A percentile compares a stretch with the other conserved stretches of the same genome.
Evolutionary conservation across 1,139 yeast genomes (phyloP).

Genomic region (Scheffersomyces lignicola): DNA sequence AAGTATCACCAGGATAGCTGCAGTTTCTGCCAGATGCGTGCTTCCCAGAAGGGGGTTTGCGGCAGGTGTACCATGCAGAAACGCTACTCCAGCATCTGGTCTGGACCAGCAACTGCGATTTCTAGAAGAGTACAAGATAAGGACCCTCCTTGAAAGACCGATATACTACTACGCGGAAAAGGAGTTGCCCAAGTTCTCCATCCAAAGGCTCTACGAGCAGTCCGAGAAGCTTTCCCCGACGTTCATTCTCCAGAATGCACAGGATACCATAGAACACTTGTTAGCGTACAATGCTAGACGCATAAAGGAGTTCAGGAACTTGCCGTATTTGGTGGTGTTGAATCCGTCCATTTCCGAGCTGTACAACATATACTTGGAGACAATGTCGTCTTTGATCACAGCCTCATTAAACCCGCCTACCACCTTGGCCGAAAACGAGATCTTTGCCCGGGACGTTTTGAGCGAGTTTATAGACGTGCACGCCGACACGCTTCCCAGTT

Average conservation of each 20-base stretch:
- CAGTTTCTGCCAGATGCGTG: too few relatives aligned
- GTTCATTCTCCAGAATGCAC: conserved; percentile 36
- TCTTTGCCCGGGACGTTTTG: conserved; percentile 50
- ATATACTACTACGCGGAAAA: conserved; percentile 49
- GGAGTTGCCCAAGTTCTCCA: conserved; percentile 48
- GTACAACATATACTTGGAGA: conserved; percentile 68
- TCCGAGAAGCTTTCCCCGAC: conserved; percentile 38
- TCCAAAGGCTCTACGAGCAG: conserved; percentile 44
- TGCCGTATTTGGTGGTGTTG: conserved; percentile 81
- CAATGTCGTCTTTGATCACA: conserved; percentile 62
- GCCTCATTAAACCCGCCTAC: conserved; percentile 38
- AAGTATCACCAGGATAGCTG: too few relatives aligned
- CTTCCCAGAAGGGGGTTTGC: too few relatives aligned
- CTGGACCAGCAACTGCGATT: conserved; percentile 30
- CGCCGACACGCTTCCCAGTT: conserved; percentile 75
- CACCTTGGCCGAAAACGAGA: conserved; percentile 52
- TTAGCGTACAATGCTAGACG: conserved; percentile 55
- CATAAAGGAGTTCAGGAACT: conserved; percentile 62
- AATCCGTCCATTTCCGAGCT: conserved; percentile 90
- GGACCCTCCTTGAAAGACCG: conserved; percentile 53
- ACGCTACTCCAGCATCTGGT: too few relatives aligned
- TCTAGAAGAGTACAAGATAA: conserved; percentile 46
- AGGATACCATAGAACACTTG: conserved; percentile 45
- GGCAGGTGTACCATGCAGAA: too few relatives aligned
- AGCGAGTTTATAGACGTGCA: conserved; percentile 68